Evolutionary conservation across 441 rosid species (phyloP).

Genomic region (Eutrema salsugineum): DNA sequence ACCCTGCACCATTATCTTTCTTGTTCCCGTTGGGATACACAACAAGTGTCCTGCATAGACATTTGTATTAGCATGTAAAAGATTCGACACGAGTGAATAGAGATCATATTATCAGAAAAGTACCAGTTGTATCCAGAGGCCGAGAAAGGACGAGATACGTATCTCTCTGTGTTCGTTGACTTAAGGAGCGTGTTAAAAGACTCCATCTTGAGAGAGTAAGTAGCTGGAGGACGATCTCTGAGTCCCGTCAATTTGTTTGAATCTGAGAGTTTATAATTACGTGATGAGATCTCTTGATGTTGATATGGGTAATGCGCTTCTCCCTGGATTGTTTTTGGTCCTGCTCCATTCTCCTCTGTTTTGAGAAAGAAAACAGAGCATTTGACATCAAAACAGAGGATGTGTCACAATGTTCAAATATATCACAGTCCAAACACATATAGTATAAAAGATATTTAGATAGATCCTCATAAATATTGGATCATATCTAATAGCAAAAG

Average conservation of each 20-base stretch:
- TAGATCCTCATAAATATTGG: not conserved
- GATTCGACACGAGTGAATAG: no score
- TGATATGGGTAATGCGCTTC: not conserved
- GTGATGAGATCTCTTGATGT: constrained; percentile 3
- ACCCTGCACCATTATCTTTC: not conserved
- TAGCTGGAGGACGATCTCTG: not conserved
- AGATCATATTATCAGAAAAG: not conserved
- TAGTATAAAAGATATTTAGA: not conserved
- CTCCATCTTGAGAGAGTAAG: constrained; percentile 23
- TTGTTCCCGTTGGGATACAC: constrained; percentile 19
- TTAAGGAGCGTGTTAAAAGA: constrained; percentile 10
- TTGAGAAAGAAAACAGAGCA: not conserved
- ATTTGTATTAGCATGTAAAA: not conserved
- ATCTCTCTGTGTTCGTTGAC: not conserved
- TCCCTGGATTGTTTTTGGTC: not conserved
- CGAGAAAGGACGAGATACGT: not conserved
- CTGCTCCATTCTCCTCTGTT: not conserved
- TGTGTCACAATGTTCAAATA: not conserved
- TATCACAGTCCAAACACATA: not conserved
- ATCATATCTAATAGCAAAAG: not conserved
- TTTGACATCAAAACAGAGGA: not conserved
- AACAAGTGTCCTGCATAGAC: constrained; percentile 9
- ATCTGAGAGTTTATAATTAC: not conserved
- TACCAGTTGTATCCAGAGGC: constrained; percentile 18
- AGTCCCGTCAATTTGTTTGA: constrained; percentile 6